Percentiles rank a stretch among this genome's conserved stretches.
These are phyloP conservation scores for Striga hermonthica DNA, from an alignment of 305 asterid species.

Conservation along the genomic window DNA sequence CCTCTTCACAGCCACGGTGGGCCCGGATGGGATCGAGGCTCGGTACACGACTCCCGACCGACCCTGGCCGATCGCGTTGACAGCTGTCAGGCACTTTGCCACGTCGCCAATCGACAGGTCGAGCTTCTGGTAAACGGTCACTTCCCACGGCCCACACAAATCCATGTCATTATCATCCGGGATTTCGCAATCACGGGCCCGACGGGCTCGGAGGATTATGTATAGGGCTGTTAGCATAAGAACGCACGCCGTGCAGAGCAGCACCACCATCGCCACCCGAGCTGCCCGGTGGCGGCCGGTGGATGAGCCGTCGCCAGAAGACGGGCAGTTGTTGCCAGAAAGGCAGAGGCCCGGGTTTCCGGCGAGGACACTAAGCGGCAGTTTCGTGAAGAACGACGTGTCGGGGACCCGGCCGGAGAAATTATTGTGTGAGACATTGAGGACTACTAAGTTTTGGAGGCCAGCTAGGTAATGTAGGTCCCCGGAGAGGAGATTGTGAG, in stretches of 20 bases:
- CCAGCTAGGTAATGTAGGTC: conserved; percentile 60
- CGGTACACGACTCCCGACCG: conserved; percentile 69
- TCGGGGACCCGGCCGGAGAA: conserved; percentile 84
- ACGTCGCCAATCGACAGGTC: conserved; percentile 60
- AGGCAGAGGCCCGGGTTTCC: conserved; percentile 63
- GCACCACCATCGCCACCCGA: conserved; percentile 72
- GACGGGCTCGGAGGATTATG: conserved; percentile 47
- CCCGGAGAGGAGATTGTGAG: conserved; percentile 79
- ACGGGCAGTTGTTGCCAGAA: conserved; percentile 54
- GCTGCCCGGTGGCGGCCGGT: conserved; percentile 52
- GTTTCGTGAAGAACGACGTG: conserved; percentile 65
- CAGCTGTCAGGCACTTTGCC: conserved; percentile 43
- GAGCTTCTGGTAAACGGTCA: conserved; percentile 68
- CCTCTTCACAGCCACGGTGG: conserved; percentile 62
- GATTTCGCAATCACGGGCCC: conserved; percentile 39
- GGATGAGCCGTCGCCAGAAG: conserved; percentile 29
- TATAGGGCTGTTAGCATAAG: conserved; percentile 60
- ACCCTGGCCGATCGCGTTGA: conserved; percentile 64
- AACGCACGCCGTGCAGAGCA: conserved; percentile 63
- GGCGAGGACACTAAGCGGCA: conserved; percentile 62
- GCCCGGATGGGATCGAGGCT: conserved; percentile 44
- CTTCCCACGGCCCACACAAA: conserved; percentile 74
- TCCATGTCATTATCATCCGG: conserved; percentile 48
- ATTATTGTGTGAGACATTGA: conserved; percentile 72
- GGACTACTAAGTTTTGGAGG: conserved; percentile 76